phyloP scores from a whole-genome alignment of 331 rosid genomes.

The Malus hybrid region DNA sequence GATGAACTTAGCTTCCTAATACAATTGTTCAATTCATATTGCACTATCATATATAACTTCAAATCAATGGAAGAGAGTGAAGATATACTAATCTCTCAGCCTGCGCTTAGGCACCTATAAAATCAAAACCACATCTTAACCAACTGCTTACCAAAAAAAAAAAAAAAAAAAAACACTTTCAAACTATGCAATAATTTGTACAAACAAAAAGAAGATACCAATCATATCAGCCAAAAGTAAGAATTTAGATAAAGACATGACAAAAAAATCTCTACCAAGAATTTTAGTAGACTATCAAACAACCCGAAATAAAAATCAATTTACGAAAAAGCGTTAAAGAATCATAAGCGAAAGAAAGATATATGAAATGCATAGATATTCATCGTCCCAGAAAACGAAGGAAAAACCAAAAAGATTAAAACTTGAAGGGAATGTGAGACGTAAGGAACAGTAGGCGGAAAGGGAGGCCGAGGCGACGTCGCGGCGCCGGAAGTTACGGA shows the following conservation, averaged over 20 bases:
- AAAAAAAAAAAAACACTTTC: background rate
- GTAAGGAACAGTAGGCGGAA: slow-evolving; percentile 56
- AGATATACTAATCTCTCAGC: no score
- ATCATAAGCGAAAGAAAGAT: background rate
- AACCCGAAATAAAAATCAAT: background rate
- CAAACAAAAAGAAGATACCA: background rate
- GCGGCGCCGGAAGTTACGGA: slow-evolving; percentile 62
- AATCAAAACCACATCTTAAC: background rate
- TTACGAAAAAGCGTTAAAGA: background rate
- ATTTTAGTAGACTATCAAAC: background rate
- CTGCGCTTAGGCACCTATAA: no score
- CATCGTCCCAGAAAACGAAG: background rate
- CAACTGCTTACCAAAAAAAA: background rate
- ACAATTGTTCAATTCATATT: no score
- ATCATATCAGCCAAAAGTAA: background rate
- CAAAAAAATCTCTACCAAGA: background rate
- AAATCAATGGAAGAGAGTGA: background rate
- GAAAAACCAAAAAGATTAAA: background rate
- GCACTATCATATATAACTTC: background rate
- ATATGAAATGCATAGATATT: background rate
- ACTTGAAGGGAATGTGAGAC: background rate
- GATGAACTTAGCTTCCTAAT: background rate
- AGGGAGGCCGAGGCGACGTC: slow-evolving; percentile 51
- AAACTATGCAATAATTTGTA: background rate
- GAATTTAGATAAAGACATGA: background rate